A percentile compares a stretch with the other conserved stretches of the same genome.
Conservation (phyloP, 75 land plant species). For the Chamaecyparis obtusa region DNA sequence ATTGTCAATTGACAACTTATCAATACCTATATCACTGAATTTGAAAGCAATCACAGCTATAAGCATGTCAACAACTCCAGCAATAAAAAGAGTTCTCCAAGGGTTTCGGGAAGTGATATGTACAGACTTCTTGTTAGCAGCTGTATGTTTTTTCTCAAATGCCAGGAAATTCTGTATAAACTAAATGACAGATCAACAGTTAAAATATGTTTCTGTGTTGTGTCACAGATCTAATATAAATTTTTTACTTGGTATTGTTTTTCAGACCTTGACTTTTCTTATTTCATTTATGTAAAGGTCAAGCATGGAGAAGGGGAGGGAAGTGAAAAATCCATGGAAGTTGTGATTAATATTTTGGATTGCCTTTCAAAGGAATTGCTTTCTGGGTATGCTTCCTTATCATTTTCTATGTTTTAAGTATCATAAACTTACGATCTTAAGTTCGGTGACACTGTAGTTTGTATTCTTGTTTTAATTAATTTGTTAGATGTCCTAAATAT, state of each 20-base stretch:
- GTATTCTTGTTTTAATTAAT: neutral
- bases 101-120: constrained; percentile 3
- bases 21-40: constrained; percentile 26
- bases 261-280: neutral
- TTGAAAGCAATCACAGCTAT: constrained; percentile 19
- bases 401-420: neutral
- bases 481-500: neutral
- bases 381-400: constrained; percentile 35
- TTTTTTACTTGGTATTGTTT: neutral
- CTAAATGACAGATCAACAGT: neutral
- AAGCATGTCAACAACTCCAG: neutral
- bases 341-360: constrained; percentile 25
- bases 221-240: neutral
- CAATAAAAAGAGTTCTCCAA: neutral
- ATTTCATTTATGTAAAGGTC: constrained; percentile 11
- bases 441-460: neutral
- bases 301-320: constrained; percentile 18
- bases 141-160: neutral
- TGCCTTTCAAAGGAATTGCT: constrained; percentile 45
- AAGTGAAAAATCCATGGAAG: constrained; percentile 6
- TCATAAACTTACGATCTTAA: neutral
- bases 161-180: neutral
- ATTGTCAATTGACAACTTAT: constrained; percentile 20
- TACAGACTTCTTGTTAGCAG: neutral
- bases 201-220: neutral